Evolutionary conservation across 441 rosid genomes (phyloP), one percentile per base, ranked within the genome.

Genomic region (Manihot esculenta): DNA sequence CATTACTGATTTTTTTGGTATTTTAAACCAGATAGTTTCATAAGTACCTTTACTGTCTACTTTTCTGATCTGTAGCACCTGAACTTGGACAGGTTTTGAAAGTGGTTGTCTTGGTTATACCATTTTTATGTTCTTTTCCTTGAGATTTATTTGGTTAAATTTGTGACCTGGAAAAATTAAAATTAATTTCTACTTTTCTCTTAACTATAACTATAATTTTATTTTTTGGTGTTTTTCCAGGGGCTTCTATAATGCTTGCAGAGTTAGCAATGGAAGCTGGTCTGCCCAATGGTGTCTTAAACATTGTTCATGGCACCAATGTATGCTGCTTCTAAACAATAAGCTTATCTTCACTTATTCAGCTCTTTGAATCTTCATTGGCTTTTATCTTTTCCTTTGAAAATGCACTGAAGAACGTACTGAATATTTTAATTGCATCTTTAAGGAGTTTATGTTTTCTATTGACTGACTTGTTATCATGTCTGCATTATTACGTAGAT

Each of bases 201-300:
- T 13, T 48, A 48, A 41, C 49, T 11, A 50, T 49, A 35, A 47
- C 49, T 11, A 50, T 55, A 35, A 47, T 66, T 63, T 56, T 38
- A 60, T 71, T 56, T 45, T 70, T 47, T 57, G 24, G 48, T 47
- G 44, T 61, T 68, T 70, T 69, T 74, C 69, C 85, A 93, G 98
- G 98, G 81, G 98, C 96, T 73, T 94, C 98, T 58, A 77, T 90
- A n/a, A 80, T 88, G 60, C 94, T 94, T 77, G 94, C 98, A 0
- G 97, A 91, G 75, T 79, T 94, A 74, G 96, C 97, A 55, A 86
- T 86, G 88, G 96, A 93, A 80, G 97, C 98, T 69, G 98, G 97
- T 74, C 83, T 93, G 81, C 97, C 96, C 26, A 33, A 85, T 49
- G 98, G 98, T 73, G 95, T 94, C 80, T 82, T 94, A 65, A 91